Conservation (phyloP, 129 eudicot species). For the Chrysanthemum lavandulifolium region DNA sequence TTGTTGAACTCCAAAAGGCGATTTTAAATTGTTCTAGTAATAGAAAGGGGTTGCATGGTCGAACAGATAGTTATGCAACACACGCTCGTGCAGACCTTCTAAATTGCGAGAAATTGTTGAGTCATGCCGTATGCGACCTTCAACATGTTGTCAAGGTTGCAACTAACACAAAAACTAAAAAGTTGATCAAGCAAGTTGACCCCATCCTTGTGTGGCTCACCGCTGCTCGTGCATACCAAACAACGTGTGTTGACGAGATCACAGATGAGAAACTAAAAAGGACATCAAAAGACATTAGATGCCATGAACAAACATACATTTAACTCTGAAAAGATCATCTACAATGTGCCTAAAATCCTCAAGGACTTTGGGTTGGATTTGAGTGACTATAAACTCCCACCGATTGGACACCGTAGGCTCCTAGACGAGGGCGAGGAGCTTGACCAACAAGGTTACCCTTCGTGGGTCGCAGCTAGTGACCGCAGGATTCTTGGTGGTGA, state of each 20-base stretch:
- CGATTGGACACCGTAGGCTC: slow-evolving; percentile 38
- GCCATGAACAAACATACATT: slow-evolving; percentile 51
- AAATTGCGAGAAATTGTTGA: slow-evolving; percentile 50
- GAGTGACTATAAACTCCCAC: neutral
- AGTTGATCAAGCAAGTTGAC: slow-evolving; percentile 22
- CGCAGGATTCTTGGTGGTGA: slow-evolving; percentile 44
- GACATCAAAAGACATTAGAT: slow-evolving; percentile 29
- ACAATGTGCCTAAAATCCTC: slow-evolving; percentile 31
- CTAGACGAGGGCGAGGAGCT: slow-evolving; percentile 22
- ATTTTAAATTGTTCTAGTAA: slow-evolving; percentile 20
- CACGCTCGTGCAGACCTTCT: slow-evolving; percentile 21
- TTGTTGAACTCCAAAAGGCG: slow-evolving; percentile 38
- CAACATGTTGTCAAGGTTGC: slow-evolving; percentile 30
- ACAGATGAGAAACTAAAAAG: slow-evolving; percentile 26
- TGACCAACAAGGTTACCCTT: slow-evolving; percentile 37
- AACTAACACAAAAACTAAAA: slow-evolving; percentile 21
- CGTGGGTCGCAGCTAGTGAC: slow-evolving; percentile 50
- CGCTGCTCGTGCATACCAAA: slow-evolving; percentile 41
- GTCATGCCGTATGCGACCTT: slow-evolving; percentile 32
- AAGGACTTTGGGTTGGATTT: slow-evolving; percentile 30
- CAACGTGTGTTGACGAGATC: slow-evolving; percentile 43
- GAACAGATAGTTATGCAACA: slow-evolving; percentile 13
- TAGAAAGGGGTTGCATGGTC: slow-evolving; percentile 24
- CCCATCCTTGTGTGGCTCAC: slow-evolving; percentile 48
- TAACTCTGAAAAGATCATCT: slow-evolving; percentile 49